Conservation (phyloP, 768 basidiomycete genomes). For the Glaciozyma antarctica region DNA sequence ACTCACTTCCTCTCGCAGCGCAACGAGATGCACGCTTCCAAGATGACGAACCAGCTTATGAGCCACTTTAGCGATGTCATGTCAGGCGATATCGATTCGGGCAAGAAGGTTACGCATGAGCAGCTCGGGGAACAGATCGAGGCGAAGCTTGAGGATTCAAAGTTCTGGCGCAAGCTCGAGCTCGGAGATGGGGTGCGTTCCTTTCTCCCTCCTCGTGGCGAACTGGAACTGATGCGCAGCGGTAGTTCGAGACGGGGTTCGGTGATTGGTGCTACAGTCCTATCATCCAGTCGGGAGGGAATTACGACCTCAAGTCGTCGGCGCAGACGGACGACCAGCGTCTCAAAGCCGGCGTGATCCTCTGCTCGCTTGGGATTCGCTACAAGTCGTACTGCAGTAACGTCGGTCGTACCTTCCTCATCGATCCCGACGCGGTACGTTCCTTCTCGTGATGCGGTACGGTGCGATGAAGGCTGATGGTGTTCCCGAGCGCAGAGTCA, state of each 20-base stretch:
- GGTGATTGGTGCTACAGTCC: constrained; percentile 92
- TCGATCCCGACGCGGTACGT: constrained; percentile 74
- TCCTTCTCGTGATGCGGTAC: too few relatives aligned
- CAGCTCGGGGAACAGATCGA: constrained; percentile 77
- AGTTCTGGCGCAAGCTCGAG: constrained; percentile 69
- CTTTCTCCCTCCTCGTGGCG: neutral
- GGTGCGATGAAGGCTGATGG: neutral
- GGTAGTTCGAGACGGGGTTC: constrained; percentile 74
- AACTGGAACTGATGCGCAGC: neutral
- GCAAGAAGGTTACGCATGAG: constrained; percentile 82
- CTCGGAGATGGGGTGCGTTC: constrained; percentile 58
- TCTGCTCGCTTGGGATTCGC: constrained; percentile 76
- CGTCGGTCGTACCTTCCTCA: constrained; percentile 86
- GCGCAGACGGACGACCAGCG: constrained; percentile 75
- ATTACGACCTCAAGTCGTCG: constrained; percentile 78
- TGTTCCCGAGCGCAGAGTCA: constrained; percentile 54
- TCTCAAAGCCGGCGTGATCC: constrained; percentile 76
- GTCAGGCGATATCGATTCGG: constrained; percentile 81
- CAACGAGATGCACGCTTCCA: constrained; percentile 62
- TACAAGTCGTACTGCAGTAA: constrained; percentile 91
- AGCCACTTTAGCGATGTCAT: constrained; percentile 75
- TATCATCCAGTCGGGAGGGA: constrained; percentile 87
- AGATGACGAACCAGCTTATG: constrained; percentile 74
- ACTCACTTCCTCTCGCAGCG: constrained; percentile 47
- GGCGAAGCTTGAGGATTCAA: constrained; percentile 83